These are phyloP conservation scores for Viola odorata DNA, from an alignment of 345 rosid species.

Conservation along the genomic window DNA sequence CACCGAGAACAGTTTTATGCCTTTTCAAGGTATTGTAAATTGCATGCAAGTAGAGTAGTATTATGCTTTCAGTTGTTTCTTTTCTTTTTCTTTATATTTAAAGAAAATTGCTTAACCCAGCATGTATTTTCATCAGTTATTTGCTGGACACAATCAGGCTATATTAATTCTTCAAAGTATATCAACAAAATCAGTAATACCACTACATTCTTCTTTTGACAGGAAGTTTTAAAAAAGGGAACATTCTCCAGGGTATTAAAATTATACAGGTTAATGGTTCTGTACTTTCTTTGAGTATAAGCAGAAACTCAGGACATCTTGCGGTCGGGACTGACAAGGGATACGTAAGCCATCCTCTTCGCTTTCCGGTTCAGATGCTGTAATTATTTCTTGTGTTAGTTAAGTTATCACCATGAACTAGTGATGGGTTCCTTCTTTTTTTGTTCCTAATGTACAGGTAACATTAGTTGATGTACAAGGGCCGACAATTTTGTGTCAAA, in stretches of 20 bases:
- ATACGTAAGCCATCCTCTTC: constrained; percentile 46
- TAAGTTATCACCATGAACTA: neutral
- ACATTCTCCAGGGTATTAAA: constrained; percentile 59
- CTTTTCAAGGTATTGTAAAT: constrained; percentile 49
- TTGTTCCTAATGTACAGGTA: constrained; percentile 38
- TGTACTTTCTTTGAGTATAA: constrained; percentile 48
- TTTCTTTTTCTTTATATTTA: constrained; percentile 2
- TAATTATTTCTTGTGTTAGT: neutral
- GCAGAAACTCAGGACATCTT: constrained; percentile 49
- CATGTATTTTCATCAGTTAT: neutral
- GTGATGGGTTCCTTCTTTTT: neutral
- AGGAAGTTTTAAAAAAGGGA: constrained; percentile 71
- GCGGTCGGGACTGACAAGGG: constrained; percentile 84
- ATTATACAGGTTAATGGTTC: constrained; percentile 60
- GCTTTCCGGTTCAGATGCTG: neutral
- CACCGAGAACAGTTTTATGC: constrained; percentile 51
- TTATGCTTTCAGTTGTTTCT: neutral
- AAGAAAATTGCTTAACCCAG: neutral
- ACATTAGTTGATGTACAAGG: constrained; percentile 58
- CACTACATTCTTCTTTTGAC: constrained; percentile 7
- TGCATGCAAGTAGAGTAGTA: neutral
- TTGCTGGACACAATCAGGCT: neutral
- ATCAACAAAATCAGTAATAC: no score
- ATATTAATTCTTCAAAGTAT: neutral
- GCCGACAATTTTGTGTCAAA: constrained; percentile 41